Percentiles rank a stretch among this genome's conserved stretches.
These are phyloP conservation scores for Chlorophyllum brunneum DNA, from an alignment of 768 basidiomycete species.

Conservation along the genomic window DNA sequence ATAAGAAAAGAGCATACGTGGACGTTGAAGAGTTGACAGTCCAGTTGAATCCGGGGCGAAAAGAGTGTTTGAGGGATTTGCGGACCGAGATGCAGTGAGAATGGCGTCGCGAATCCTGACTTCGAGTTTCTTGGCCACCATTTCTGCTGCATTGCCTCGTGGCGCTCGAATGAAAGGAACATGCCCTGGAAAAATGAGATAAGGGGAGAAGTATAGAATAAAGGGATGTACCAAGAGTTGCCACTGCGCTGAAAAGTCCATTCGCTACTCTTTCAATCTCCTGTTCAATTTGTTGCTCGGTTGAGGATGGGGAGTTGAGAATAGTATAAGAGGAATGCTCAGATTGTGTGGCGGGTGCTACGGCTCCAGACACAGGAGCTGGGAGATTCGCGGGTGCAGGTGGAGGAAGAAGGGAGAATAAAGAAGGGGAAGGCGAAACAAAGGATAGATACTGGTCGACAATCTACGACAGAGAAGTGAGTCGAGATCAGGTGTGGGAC, in stretches of 20 bases:
- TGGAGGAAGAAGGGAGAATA: conserved; percentile 85
- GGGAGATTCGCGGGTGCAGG: conserved; percentile 26
- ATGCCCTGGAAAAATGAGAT: conserved; percentile 49
- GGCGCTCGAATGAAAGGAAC: conserved; percentile 95
- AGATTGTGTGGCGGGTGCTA: conserved; percentile 28
- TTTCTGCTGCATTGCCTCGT: conserved; percentile 95
- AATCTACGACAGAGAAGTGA: conserved; percentile 46
- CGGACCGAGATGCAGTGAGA: conserved; percentile 63
- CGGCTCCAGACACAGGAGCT: conserved; percentile 24
- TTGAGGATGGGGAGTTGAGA: conserved; percentile 87
- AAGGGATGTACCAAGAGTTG: conserved; percentile 65
- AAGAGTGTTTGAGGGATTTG: conserved; percentile 49
- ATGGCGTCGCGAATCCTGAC: conserved; percentile 85
- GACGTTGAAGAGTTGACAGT: conserved; percentile 82
- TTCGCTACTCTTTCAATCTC: conserved; percentile 90
- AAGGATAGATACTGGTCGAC: conserved; percentile 98
- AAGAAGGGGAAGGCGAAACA: conserved; percentile 85
- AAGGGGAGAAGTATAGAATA: neutral
- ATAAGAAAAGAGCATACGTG: conserved; percentile 48
- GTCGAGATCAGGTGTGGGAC: neutral
- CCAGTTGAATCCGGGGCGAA: conserved; percentile 82
- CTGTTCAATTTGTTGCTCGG: conserved; percentile 87
- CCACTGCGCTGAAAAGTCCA: conserved; percentile 89
- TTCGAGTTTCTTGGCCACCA: conserved; percentile 97
- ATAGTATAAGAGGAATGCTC: conserved; percentile 64